Conservation (phyloP, 768 basidiomycete species). For the Leccinum disarticulatum region DNA sequence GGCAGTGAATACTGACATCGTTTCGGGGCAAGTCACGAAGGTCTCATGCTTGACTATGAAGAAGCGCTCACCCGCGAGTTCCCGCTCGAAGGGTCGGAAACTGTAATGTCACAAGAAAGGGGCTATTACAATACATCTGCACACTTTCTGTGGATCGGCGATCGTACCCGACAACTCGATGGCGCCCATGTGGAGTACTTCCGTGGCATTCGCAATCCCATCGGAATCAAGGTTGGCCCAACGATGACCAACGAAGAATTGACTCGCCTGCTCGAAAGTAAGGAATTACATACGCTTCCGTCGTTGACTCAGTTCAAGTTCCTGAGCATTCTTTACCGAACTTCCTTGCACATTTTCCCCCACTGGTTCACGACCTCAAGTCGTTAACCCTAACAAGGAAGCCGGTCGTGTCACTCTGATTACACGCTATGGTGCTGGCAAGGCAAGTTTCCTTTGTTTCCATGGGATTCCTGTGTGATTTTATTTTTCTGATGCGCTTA, state of each 20-base stretch:
- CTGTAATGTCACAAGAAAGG: conserved; percentile 22
- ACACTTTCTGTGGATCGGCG: conserved; percentile 97
- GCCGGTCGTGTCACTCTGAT: conserved; percentile 85
- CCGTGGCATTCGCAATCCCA: conserved; percentile 87
- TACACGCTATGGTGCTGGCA: conserved; percentile 87
- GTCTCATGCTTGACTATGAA: conserved; percentile 90
- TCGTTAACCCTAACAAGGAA: conserved; percentile 86
- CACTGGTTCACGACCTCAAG: conserved; percentile 35
- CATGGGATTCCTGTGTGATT: neutral
- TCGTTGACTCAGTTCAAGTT: neutral
- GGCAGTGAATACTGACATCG: neutral
- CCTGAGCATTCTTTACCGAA: neutral
- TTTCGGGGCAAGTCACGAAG: conserved; percentile 69
- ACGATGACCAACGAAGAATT: conserved; percentile 80
- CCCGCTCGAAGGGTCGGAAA: conserved; percentile 35
- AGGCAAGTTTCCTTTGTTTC: conserved; percentile 43
- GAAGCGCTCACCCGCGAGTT: conserved; percentile 82
- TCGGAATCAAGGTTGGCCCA: conserved; percentile 96
- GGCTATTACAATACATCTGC: conserved; percentile 88
- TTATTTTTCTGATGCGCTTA: neutral
- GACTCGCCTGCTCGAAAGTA: conserved; percentile 71
- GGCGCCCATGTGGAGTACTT: conserved; percentile 98
- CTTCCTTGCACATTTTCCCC: neutral
- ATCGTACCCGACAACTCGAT: conserved; percentile 87
- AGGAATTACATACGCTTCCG: conserved; percentile 24